phyloP scores from a whole-genome alignment of 768 basidiomycete genomes.

The Trametes elegans region DNA sequence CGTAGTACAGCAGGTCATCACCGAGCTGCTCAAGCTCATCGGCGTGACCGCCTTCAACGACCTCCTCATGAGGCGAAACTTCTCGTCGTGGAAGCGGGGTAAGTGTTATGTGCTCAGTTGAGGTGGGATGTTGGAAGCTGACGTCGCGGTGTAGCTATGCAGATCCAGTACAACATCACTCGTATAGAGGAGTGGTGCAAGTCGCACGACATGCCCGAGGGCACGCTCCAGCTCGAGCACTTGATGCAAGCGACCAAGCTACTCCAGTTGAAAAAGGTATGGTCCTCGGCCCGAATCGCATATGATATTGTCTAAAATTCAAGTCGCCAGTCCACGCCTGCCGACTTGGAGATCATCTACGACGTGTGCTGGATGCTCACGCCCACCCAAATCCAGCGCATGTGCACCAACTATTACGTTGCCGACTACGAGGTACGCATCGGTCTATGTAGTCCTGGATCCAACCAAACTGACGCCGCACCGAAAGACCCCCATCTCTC shows the following conservation, averaged over 20 bases:
- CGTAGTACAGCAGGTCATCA: conserved; percentile 92
- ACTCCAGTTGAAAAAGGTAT: conserved; percentile 93
- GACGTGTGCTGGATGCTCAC: conserved; percentile 99
- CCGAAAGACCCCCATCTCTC: conserved; percentile 87
- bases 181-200: conserved; percentile 99
- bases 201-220: conserved; percentile 99
- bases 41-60: conserved; percentile 99
- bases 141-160: conserved; percentile 72
- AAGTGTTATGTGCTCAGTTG: conserved; percentile 28
- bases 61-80: conserved; percentile 96
- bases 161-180: conserved; percentile 99
- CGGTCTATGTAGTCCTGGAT: neutral
- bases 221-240: conserved; percentile 94
- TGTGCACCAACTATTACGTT: conserved; percentile 98
- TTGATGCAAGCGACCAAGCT: conserved; percentile 99
- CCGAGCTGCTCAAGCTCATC: conserved; percentile 91
- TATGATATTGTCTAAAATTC: too few relatives aligned
- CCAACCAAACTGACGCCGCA: neutral
- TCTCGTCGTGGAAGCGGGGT: conserved; percentile 99
- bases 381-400: conserved; percentile 98
- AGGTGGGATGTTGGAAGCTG: neutral
- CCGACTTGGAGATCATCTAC: conserved; percentile 98
- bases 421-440: conserved; percentile 91
- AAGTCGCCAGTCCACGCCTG: conserved; percentile 88
- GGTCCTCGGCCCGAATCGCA: conserved; percentile 18